These are phyloP conservation scores for Vicia sativa DNA, from an alignment of 306 rosid species.

Conservation along the genomic window DNA sequence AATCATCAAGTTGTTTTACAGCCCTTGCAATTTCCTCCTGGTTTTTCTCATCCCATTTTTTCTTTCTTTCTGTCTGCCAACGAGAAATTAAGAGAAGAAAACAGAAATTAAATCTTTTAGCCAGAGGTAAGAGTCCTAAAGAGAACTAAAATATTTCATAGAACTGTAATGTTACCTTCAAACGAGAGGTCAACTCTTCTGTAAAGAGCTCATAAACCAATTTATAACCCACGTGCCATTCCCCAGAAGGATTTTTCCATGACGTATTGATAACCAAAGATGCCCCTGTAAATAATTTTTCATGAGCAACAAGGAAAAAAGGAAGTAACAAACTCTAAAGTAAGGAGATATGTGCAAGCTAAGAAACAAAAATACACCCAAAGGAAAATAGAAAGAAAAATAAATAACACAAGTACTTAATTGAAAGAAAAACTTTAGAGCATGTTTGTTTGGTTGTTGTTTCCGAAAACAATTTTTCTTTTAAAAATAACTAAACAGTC, in stretches of 20 bases:
- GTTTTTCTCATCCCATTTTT: constrained; percentile 85
- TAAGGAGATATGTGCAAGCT: constrained; percentile 17
- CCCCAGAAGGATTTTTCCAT: constrained; percentile 98
- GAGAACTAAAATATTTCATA: constrained; percentile 36
- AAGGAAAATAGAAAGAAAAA: background rate
- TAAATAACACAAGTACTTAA: background rate
- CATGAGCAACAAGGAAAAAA: constrained; percentile 7
- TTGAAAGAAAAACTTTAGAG: constrained; percentile 29
- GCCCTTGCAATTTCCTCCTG: constrained; percentile 90
- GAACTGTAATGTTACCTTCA: constrained; percentile 65
- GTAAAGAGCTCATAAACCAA: constrained; percentile 88
- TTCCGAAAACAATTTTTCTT: constrained; percentile 4
- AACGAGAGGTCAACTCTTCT: constrained; percentile 65
- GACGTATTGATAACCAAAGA: constrained; percentile 70
- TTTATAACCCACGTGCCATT: constrained; percentile 94
- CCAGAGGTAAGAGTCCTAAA: constrained; percentile 24
- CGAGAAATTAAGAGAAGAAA: constrained; percentile 21
- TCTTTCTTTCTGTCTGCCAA: constrained; percentile 82
- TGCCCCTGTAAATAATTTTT: constrained; percentile 59
- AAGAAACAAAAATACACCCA: constrained; percentile 10
- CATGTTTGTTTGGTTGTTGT: constrained; percentile 15
- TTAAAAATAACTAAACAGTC: constrained; percentile 5
- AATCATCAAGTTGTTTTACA: constrained; percentile 76
- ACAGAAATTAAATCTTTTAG: constrained; percentile 26
- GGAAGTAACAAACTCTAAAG: constrained; percentile 18